phyloP scores from a whole-genome alignment of 495 filamentous ascomycete genomes.

The Aspergillus leporis region DNA sequence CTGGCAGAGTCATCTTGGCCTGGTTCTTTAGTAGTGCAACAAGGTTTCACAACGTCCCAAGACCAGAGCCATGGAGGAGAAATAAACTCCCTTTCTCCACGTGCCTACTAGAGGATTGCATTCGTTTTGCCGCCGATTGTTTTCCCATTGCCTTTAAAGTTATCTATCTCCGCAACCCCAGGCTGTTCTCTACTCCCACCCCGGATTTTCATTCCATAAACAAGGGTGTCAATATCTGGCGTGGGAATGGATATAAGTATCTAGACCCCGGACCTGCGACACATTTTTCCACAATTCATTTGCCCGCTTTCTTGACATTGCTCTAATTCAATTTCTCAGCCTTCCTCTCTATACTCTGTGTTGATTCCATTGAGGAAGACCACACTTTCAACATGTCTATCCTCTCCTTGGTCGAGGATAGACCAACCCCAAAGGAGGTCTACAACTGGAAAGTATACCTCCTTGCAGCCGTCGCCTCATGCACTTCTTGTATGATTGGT shows the following conservation, averaged over 20 bases:
- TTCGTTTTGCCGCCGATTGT: conserved; percentile 6
- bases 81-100: not conserved
- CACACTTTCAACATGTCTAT: conserved; percentile 51
- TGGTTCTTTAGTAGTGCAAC: not conserved
- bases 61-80: not conserved
- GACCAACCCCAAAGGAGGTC: conserved; percentile 65
- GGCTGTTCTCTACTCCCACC: not conserved
- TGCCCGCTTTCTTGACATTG: not conserved
- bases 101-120: not conserved
- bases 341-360: too few relatives aligned
- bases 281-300: not conserved
- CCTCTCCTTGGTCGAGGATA: conserved; percentile 64
- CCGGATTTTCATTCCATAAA: conserved; percentile 8
- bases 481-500: conserved; percentile 73
- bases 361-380: too few relatives aligned
- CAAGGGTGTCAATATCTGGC: not conserved
- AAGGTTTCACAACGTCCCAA: conserved; percentile 2
- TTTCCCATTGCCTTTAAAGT: not conserved
- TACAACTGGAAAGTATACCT: conserved; percentile 79
- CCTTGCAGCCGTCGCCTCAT: conserved; percentile 66
- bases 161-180: conserved; percentile 1
- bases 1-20: not conserved
- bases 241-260: conserved; percentile 3
- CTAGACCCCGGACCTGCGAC: not conserved
- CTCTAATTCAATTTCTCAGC: not conserved